phyloP scores from a whole-genome alignment of 768 basidiomycete genomes.

The Baorangia bicolor region DNA sequence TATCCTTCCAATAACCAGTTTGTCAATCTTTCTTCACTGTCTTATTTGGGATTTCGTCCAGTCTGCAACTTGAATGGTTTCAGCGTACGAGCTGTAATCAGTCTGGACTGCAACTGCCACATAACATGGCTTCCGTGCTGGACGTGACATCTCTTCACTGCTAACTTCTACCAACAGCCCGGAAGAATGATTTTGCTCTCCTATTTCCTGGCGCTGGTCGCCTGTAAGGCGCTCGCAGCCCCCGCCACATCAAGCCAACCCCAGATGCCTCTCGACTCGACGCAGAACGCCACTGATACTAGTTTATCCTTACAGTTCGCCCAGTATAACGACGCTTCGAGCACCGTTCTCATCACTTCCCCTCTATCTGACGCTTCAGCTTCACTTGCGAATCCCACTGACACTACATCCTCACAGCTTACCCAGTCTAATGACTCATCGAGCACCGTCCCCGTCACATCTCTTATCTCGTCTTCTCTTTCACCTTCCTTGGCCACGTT shows the following conservation, averaged over 20 bases:
- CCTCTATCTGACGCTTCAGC: background rate
- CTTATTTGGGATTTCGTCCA: background rate
- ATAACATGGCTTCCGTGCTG: background rate
- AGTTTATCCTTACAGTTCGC: background rate
- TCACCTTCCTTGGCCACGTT: background rate
- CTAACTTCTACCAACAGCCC: background rate
- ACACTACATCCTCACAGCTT: background rate
- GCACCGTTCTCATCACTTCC: background rate
- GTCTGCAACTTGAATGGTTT: constrained; percentile 7
- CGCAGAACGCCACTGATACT: background rate
- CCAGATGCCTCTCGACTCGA: background rate
- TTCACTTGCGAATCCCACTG: background rate
- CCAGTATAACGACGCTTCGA: background rate
- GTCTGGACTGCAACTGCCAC: constrained; percentile 8
- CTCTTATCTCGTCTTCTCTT: background rate
- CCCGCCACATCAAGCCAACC: constrained; percentile 11
- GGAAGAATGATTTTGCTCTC: constrained; percentile 8
- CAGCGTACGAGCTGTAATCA: background rate
- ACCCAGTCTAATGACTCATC: background rate
- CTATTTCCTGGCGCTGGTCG: constrained; percentile 19
- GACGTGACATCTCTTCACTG: background rate
- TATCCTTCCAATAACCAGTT: background rate
- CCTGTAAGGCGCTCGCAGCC: constrained; percentile 1
- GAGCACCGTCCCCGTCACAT: background rate
- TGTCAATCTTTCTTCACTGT: background rate